phyloP scores from a whole-genome alignment of 1,139 yeast genomes.

The Sugiyamaella castrensis region DNA sequence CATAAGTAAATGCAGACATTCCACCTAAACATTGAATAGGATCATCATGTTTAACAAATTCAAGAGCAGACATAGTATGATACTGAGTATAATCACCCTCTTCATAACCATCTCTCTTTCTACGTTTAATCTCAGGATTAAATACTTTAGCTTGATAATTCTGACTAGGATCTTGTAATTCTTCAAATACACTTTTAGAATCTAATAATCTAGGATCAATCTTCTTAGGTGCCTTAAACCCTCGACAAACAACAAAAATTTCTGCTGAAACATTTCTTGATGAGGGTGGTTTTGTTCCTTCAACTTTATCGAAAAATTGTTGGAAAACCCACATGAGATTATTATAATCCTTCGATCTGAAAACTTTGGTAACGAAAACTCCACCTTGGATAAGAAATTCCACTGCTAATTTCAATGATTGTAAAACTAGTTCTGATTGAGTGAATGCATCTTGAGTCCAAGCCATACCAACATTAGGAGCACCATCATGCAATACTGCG shows the following conservation, averaged over 20 bases:
- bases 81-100: constrained; percentile 84
- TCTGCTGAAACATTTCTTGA: constrained; percentile 99
- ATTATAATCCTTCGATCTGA: constrained; percentile 96
- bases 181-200: constrained; percentile 92
- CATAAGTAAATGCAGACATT: constrained; percentile 47
- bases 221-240: constrained; percentile 93
- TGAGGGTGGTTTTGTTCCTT: constrained; percentile 98
- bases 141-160: constrained; percentile 90
- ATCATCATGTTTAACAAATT: constrained; percentile 74
- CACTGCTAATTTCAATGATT: constrained; percentile 91
- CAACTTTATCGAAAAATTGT: constrained; percentile 92
- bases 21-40: constrained; percentile 82
- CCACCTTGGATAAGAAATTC: constrained; percentile 92
- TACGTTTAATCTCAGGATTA: constrained; percentile 86
- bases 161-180: constrained; percentile 58
- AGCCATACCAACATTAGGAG: constrained; percentile 98
- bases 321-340: constrained; percentile 96
- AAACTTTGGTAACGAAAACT: constrained; percentile 93
- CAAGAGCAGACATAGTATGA: constrained; percentile 71
- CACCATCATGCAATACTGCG: constrained; percentile 98
- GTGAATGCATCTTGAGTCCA: constrained; percentile 99
- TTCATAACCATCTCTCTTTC: constrained; percentile 96
- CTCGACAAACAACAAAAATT: constrained; percentile 94
- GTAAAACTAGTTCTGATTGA: constrained; percentile 91
- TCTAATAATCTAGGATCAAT: constrained; percentile 90